These are phyloP conservation scores for Talaromyces borbonicus DNA, from an alignment of 495 filamentous ascomycete species.

Conservation along the genomic window DNA sequence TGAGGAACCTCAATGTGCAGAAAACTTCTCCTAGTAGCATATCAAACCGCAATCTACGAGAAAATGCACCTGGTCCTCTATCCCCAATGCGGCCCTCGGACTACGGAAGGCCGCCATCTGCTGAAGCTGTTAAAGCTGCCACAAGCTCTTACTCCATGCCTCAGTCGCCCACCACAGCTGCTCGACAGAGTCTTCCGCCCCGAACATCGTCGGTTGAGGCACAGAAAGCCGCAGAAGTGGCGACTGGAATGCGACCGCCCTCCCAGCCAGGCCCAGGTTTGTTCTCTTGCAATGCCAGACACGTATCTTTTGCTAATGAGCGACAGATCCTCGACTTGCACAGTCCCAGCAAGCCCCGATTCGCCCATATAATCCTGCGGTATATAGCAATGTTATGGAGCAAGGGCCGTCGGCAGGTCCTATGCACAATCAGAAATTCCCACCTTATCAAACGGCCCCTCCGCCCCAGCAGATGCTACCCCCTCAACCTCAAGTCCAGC, in stretches of 20 bases:
- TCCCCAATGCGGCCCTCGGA: slow-evolving; percentile 35
- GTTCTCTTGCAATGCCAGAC: slow-evolving; percentile 8
- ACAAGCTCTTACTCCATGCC: slow-evolving; percentile 33
- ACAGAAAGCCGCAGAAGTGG: slow-evolving; percentile 26
- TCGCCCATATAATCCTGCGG: slow-evolving; percentile 61
- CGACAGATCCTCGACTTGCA: slow-evolving; percentile 4
- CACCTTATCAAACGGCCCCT: slow-evolving; percentile 24
- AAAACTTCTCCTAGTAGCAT: slow-evolving; percentile 33
- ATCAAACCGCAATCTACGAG: slow-evolving; percentile 55
- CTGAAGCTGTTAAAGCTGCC: slow-evolving; percentile 38
- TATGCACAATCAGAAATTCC: slow-evolving; percentile 8
- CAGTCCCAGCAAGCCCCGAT: slow-evolving; percentile 45
- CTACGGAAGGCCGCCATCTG: slow-evolving; percentile 33
- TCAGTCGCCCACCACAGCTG: slow-evolving; percentile 31
- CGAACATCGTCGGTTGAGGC: slow-evolving; percentile 23
- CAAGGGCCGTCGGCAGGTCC: slow-evolving; percentile 24
- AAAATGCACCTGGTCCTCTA: slow-evolving; percentile 34
- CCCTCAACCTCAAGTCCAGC: slow-evolving; percentile 22
- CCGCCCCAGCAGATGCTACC: slow-evolving; percentile 34
- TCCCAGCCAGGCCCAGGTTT: slow-evolving; percentile 27
- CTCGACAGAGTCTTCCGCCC: slow-evolving; percentile 25
- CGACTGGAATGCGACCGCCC: slow-evolving; percentile 21
- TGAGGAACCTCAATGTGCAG: slow-evolving; percentile 30
- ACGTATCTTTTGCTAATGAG: slow-evolving; percentile 6
- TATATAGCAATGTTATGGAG: slow-evolving; percentile 54